Base-by-base conservation (phyloP, 176 grass and related monocot genomes). In the Aechmea fasciata region DNA sequence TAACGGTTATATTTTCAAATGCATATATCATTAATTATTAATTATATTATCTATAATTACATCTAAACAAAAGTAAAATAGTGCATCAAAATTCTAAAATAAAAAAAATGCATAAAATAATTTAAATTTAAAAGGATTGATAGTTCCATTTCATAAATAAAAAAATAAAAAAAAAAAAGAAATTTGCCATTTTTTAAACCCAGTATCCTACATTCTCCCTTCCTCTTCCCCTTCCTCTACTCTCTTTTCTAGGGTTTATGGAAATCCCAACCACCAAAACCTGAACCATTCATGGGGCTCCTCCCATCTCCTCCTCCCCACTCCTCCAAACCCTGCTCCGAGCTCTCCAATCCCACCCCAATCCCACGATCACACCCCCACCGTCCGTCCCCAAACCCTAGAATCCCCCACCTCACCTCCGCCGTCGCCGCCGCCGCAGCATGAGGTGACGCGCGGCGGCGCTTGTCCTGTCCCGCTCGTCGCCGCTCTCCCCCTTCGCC, bases 221-320 rank as follows among this genome's bases (percentile, higher is more conserved):
- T 9, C 18, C 19, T 3, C 52, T 26, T 2, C 25, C n/a, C 2
- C 25, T 26, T 26, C 0, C 25, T 26, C 25, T 2, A 1, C 70
- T 53, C 67, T 48, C 1, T 15, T 51, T 24, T 13, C 86, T 86
- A 89, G 86, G 86, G 86, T 86, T 94, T 93, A 81, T 79, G 18
- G 50, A 41, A 77, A 77, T 3, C 51, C 52, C 23, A 51, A 5
- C 6, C 25, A 47, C 48, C 68, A 50, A 77, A 77, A 77, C 65
- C 65, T 49, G 7, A 24, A 61, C 13, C 11, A 17, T 41, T 41
- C 33, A 61, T 77, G 65, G 47, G 63, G 61, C 26, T 57, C 10
- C 25, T 13, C 49, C 11, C 14, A 15, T 61, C 11, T 9, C 11
- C 28, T 57, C 48, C 74, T 47, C 52, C 22, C 49, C 18, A 17